These are phyloP conservation scores for Lineolata rhizophorae DNA, from an alignment of 495 filamentous ascomycete genomes.

Conservation along the genomic window DNA sequence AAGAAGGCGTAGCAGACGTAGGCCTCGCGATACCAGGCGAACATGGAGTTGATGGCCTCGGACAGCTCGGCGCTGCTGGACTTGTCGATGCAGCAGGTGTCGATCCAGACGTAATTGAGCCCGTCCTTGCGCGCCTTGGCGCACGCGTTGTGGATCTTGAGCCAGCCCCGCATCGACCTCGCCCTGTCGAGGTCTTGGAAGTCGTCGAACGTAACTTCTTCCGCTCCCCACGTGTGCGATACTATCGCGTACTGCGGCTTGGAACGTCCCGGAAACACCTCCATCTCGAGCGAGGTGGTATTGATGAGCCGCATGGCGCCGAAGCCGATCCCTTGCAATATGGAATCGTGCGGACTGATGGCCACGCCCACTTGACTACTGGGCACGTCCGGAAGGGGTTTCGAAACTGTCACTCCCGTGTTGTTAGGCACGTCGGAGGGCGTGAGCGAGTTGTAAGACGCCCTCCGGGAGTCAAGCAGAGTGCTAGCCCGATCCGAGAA, in stretches of 20 bases:
- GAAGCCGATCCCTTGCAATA: too few relatives aligned
- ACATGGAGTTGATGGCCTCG: conserved; percentile 26
- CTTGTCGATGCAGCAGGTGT: conserved; percentile 24
- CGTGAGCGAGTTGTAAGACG: too few relatives aligned
- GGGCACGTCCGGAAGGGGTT: too few relatives aligned
- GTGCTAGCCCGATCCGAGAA: too few relatives aligned
- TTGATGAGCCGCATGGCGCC: not conserved
- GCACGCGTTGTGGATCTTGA: conserved; percentile 11
- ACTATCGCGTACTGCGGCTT: conserved; percentile 1
- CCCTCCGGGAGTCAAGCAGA: too few relatives aligned
- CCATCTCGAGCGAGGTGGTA: not conserved
- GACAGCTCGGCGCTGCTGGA: conserved; percentile 16
- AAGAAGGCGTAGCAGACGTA: conserved; percentile 8
- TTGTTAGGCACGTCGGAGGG: too few relatives aligned
- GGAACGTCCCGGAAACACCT: not conserved
- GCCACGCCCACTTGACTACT: too few relatives aligned
- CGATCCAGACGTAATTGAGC: conserved; percentile 19
- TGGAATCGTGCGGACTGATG: too few relatives aligned
- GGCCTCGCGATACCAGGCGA: conserved; percentile 6
- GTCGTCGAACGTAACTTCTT: conserved; percentile 17
- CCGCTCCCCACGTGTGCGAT: conserved; percentile 17
- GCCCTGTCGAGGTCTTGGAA: conserved; percentile 3
- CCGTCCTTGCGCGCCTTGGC: conserved; percentile 5
- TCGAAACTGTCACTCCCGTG: too few relatives aligned
- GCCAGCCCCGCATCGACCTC: conserved; percentile 6